These are phyloP conservation scores for Saccharomycopsis capsularis DNA, from an alignment of 805 yeast genomes.

Conservation along the genomic window DNA sequence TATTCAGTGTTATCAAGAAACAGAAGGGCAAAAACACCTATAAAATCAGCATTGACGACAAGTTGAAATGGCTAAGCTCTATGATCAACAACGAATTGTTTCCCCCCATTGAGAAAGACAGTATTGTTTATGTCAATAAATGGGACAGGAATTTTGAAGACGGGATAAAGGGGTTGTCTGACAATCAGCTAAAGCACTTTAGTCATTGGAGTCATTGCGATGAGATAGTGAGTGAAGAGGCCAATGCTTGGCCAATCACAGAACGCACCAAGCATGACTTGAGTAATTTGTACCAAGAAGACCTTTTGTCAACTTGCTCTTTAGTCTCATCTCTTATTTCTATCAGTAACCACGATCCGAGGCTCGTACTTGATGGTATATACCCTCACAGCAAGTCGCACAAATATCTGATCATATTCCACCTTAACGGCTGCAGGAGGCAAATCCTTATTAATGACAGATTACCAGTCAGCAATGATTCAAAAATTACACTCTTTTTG, in stretches of 20 bases:
- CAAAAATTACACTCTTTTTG: not conserved
- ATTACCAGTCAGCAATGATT: conserved; percentile 7
- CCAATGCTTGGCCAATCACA: not conserved
- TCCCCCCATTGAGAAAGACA: conserved; percentile 6
- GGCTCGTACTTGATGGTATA: not conserved
- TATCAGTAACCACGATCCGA: conserved; percentile 9
- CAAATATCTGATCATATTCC: conserved; percentile 15
- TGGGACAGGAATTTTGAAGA: conserved; percentile 4
- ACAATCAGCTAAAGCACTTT: conserved; percentile 1
- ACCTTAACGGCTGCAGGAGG: conserved; percentile 17
- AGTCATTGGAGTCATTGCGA: conserved; percentile 3
- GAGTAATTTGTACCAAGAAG: conserved; percentile 14
- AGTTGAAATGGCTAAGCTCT: conserved; percentile 17
- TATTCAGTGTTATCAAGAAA: not conserved
- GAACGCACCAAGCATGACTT: conserved; percentile 5
- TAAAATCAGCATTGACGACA: not conserved
- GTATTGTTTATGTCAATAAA: not conserved
- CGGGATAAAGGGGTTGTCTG: not conserved
- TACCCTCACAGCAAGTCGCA: conserved; percentile 9
- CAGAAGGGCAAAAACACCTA: not conserved
- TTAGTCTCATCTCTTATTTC: conserved; percentile 18
- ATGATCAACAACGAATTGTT: conserved; percentile 11
- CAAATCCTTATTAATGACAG: conserved; percentile 14
- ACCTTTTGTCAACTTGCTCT: conserved; percentile 17
- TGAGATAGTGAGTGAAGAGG: not conserved